phyloP scores from a whole-genome alignment of 495 filamentous ascomycete genomes.

The Lichenothelia convexa region DNA sequence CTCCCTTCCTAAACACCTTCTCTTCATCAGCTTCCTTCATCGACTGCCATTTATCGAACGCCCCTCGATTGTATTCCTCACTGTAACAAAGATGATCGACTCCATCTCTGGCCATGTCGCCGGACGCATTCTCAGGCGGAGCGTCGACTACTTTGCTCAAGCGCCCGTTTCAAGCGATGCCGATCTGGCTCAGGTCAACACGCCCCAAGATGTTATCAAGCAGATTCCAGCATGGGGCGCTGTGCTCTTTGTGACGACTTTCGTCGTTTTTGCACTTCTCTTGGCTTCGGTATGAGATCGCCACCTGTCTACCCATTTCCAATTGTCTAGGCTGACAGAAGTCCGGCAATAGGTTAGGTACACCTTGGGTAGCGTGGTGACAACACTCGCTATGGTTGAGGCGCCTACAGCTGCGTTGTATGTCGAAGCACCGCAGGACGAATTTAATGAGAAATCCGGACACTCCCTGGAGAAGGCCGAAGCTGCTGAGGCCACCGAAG shows the following conservation, averaged over 20 bases:
- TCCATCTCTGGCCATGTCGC: too few species aligned
- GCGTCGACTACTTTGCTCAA: too few species aligned
- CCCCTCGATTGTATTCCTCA: too few species aligned
- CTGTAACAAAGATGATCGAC: too few species aligned
- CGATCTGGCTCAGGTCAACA: too few species aligned
- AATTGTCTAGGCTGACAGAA: neutral
- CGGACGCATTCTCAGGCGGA: too few species aligned
- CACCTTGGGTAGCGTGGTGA: conserved; percentile 38
- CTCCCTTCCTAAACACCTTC: too few species aligned
- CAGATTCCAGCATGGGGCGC: neutral
- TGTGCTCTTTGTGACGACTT: conserved; percentile 1
- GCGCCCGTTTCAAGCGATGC: too few species aligned
- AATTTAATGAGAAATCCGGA: too few species aligned
- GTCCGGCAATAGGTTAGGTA: conserved; percentile 29
- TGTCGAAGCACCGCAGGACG: conserved; percentile 17
- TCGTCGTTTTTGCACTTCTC: conserved; percentile 10
- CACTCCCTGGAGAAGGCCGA: conserved; percentile 10
- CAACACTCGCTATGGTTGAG: conserved; percentile 43
- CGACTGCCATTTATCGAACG: too few species aligned
- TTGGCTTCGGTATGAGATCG: conserved; percentile 11
- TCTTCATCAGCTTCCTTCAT: too few species aligned
- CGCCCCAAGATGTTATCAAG: neutral
- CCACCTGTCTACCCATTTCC: neutral
- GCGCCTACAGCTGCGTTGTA: conserved; percentile 39
- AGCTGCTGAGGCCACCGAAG: conserved; percentile 10